Evolutionary conservation across 305 asterid genomes (phyloP).

Genomic region (Fraxinus baroniana): DNA sequence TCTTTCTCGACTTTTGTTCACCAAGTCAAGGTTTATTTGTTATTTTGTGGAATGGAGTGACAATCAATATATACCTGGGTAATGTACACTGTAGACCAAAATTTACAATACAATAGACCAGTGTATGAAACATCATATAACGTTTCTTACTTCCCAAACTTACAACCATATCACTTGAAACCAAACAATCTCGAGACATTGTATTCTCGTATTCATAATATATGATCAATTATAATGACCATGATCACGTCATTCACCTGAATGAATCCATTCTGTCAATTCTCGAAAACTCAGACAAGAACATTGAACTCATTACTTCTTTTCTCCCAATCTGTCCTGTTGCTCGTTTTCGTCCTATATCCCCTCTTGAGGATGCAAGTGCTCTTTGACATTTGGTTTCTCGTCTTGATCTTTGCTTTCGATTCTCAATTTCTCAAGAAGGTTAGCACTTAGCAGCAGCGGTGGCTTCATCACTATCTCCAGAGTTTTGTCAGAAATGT

Average conservation of each 20-base stretch:
- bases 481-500: slow-evolving; percentile 42
- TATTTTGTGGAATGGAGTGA: background rate
- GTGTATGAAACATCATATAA: background rate
- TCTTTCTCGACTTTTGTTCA: background rate
- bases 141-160: background rate
- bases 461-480: slow-evolving; percentile 49
- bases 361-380: slow-evolving; percentile 32
- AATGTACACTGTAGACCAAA: slow-evolving; percentile 17
- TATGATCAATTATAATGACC: background rate
- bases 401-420: slow-evolving; percentile 46
- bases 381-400: slow-evolving; percentile 41
- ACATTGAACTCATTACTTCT: slow-evolving; percentile 30
- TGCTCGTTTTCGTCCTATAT: slow-evolving; percentile 39
- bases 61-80: slow-evolving; percentile 19
- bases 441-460: slow-evolving; percentile 31
- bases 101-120: background rate
- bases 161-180: slow-evolving; percentile 23
- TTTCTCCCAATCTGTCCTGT: slow-evolving; percentile 36
- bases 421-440: slow-evolving; percentile 53
- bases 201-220: slow-evolving; percentile 19
- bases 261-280: background rate
- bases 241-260: slow-evolving; percentile 19
- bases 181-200: slow-evolving; percentile 23
- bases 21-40: background rate
- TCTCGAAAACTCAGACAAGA: slow-evolving; percentile 8